phyloP scores from a whole-genome alignment of 805 yeast genomes.

The Saccharomycopsis capsularis region DNA sequence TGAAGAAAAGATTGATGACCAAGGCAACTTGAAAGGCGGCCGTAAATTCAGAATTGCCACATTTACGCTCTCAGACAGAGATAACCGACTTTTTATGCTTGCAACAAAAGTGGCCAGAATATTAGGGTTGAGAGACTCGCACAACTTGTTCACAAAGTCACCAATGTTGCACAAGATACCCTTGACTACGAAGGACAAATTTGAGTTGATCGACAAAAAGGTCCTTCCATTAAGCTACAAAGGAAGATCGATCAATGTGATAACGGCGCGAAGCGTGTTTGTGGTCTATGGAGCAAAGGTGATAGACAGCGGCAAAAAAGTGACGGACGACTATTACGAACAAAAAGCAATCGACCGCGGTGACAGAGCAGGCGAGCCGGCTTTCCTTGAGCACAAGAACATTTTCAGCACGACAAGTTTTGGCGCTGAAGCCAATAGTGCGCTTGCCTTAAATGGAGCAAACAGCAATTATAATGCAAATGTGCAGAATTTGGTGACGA shows the following conservation, averaged over 20 bases:
- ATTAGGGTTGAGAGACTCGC: slow-evolving; percentile 82
- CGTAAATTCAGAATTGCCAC: slow-evolving; percentile 63
- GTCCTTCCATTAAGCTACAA: slow-evolving; percentile 85
- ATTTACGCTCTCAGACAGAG: slow-evolving; percentile 51
- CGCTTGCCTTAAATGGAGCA: background rate
- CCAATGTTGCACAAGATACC: slow-evolving; percentile 65
- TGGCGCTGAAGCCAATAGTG: background rate
- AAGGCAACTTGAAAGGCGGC: slow-evolving; percentile 54
- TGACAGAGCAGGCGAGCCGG: slow-evolving; percentile 12
- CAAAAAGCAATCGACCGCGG: slow-evolving; percentile 20
- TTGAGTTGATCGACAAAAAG: slow-evolving; percentile 72
- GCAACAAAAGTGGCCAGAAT: slow-evolving; percentile 95
- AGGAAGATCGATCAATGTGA: slow-evolving; percentile 82
- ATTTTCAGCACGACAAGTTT: background rate
- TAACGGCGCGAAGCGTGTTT: slow-evolving; percentile 83
- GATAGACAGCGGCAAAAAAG: slow-evolving; percentile 70
- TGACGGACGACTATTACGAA: slow-evolving; percentile 71
- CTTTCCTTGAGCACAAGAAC: slow-evolving; percentile 1
- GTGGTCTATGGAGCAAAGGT: slow-evolving; percentile 89
- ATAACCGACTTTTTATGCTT: slow-evolving; percentile 72
- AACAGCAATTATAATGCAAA: background rate
- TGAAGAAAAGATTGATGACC: slow-evolving; percentile 48
- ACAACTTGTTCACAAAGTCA: slow-evolving; percentile 64
- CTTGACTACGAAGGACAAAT: slow-evolving; percentile 69
- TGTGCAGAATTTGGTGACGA: background rate